Conservation (phyloP, 1,284 basidiomycete genomes). For the Irpex sp. region DNA sequence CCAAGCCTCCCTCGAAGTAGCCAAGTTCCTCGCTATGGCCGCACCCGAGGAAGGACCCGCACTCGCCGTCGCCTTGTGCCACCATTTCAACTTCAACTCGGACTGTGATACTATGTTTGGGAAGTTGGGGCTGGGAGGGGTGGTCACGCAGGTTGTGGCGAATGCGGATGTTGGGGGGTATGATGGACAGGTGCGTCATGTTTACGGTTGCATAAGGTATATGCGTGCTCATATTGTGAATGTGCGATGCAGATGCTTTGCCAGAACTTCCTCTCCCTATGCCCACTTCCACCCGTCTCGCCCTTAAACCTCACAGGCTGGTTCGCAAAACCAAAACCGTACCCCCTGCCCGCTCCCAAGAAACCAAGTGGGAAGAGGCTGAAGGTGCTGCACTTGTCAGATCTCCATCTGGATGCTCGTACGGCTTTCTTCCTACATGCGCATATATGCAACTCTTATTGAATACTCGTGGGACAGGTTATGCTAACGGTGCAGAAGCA, state of each 20-base stretch:
- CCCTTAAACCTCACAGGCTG: slow-evolving; percentile 51
- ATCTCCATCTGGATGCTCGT: slow-evolving; percentile 77
- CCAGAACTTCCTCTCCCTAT: slow-evolving; percentile 48
- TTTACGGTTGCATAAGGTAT: slow-evolving; percentile 14
- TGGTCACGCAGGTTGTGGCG: slow-evolving; percentile 65
- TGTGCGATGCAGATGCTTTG: slow-evolving; percentile 45
- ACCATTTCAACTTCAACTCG: slow-evolving; percentile 52
- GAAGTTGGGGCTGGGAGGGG: slow-evolving; percentile 46
- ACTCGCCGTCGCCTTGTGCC: slow-evolving; percentile 58
- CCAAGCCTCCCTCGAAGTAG: slow-evolving; percentile 55
- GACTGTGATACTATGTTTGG: slow-evolving; percentile 50
- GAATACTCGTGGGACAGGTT: slow-evolving; percentile 38
- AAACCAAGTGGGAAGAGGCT: slow-evolving; percentile 60
- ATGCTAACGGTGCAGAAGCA: slow-evolving; percentile 69
- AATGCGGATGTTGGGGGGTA: slow-evolving; percentile 64
- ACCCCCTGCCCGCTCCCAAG: slow-evolving; percentile 52
- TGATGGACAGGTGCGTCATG: slow-evolving; percentile 56
- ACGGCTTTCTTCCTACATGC: slow-evolving; percentile 14
- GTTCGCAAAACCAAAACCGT: slow-evolving; percentile 69
- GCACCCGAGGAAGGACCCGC: slow-evolving; percentile 59
- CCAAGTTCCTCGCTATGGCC: slow-evolving; percentile 65
- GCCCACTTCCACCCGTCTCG: slow-evolving; percentile 46
- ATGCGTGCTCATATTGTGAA: background rate
- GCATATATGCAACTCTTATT: background rate
- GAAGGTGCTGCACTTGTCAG: slow-evolving; percentile 75